A percentile compares a stretch with the other conserved stretches of the same genome.
Evolutionary conservation across 1,284 basidiomycete genomes (phyloP).

Genomic region (Ustilago tritici): DNA sequence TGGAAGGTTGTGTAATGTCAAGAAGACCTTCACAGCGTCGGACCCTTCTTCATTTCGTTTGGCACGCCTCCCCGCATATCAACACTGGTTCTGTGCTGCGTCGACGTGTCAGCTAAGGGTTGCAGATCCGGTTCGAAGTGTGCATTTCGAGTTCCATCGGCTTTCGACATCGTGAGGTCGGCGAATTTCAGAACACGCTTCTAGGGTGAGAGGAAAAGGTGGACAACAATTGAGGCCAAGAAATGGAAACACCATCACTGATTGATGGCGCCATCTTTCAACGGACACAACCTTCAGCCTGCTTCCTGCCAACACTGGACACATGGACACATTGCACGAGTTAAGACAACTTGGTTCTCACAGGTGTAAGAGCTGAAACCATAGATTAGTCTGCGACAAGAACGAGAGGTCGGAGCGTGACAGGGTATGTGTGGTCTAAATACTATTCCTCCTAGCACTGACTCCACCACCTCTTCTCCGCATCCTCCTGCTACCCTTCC

Average conservation of each 20-base stretch:
- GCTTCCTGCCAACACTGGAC: not conserved
- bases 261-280: not conserved
- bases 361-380: not conserved
- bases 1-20: not conserved
- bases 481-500: slow-evolving; percentile 13
- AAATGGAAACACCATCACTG: not conserved
- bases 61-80: not conserved
- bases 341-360: not conserved
- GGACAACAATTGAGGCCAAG: not conserved
- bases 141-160: not conserved
- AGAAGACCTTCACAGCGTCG: not conserved
- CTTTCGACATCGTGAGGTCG: not conserved
- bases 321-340: not conserved
- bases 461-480: slow-evolving; percentile 37
- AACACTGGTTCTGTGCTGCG: not conserved
- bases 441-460: slow-evolving; percentile 53
- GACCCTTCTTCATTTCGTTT: slow-evolving; percentile 10
- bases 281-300: not conserved
- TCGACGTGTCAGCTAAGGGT: slow-evolving; percentile 9
- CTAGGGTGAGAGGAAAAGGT: not conserved
- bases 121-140: not conserved
- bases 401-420: not conserved
- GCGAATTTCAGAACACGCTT: not conserved
- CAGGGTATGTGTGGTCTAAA: slow-evolving; percentile 20
- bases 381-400: not conserved